Evolutionary conservation across 2,329 filamentous ascomycete genomes (phyloP).

Genomic region (Teratosphaeria gauchensis): DNA sequence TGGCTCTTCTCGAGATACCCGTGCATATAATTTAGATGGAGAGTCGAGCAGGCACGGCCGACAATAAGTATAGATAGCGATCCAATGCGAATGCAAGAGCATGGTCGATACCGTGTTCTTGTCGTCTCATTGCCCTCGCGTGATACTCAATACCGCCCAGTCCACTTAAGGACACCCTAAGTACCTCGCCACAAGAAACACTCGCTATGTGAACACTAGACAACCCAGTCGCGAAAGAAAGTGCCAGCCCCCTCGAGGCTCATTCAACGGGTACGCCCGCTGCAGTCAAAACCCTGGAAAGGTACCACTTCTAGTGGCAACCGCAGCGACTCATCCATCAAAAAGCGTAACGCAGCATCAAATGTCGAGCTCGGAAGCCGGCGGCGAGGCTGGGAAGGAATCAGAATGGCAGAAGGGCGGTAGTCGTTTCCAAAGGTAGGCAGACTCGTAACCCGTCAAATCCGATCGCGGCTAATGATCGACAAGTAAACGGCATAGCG

Average conservation of each 20-base stretch:
- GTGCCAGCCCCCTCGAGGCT: background rate
- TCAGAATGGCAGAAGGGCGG: constrained; percentile 27
- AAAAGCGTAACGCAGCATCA: background rate
- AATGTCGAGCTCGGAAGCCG: constrained; percentile 5
- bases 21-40: background rate
- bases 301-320: background rate
- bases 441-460: background rate
- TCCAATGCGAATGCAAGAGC: background rate
- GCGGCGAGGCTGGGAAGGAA: constrained; percentile 9
- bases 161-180: too few species aligned
- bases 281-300: background rate
- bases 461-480: background rate
- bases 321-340: background rate
- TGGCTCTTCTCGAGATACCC: background rate
- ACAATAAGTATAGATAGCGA: background rate
- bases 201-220: too few species aligned
- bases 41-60: background rate
- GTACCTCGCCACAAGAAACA: too few species aligned
- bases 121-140: background rate
- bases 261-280: background rate
- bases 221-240: background rate
- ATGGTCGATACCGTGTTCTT: background rate
- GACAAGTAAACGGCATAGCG: constrained; percentile 70
- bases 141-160: background rate
- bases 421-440: constrained; percentile 32